phyloP scores from a whole-genome alignment of 1,284 basidiomycete species.

The Fomitiporia mediterranea region DNA sequence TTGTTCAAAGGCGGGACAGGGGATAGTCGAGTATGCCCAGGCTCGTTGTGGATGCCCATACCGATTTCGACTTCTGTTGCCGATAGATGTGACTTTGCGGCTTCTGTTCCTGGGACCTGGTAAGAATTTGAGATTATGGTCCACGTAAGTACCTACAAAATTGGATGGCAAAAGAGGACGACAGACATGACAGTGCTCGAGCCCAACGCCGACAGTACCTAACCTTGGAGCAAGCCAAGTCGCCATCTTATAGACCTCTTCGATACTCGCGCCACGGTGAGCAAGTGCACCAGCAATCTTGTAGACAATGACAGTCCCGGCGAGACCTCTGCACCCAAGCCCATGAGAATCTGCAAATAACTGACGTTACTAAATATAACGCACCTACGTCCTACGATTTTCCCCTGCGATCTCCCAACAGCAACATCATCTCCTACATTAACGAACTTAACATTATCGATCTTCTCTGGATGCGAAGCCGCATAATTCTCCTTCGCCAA shows the following conservation, averaged over 20 bases:
- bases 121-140: neutral
- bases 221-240: conserved; percentile 62
- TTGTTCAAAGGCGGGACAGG: conserved; percentile 66
- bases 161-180: neutral
- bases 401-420: conserved; percentile 76
- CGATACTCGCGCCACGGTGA: conserved; percentile 63
- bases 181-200: conserved; percentile 86
- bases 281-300: conserved; percentile 88
- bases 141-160: neutral
- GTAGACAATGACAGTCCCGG: conserved; percentile 88
- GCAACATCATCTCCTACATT: conserved; percentile 92
- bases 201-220: conserved; percentile 85
- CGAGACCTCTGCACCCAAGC: conserved; percentile 58
- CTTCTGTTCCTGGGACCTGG: conserved; percentile 77
- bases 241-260: conserved; percentile 68
- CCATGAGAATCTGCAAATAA: neutral
- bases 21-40: conserved; percentile 68
- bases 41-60: conserved; percentile 91
- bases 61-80: conserved; percentile 80
- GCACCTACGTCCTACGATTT: conserved; percentile 74
- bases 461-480: conserved; percentile 63
- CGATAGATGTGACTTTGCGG: conserved; percentile 54
- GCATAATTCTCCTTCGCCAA: conserved; percentile 85
- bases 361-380: conserved; percentile 14
- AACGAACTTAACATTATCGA: conserved; percentile 70